These are phyloP conservation scores for Protostelium mycophagum DNA, from an alignment of 78 protist genomes.

Conservation along the genomic window DNA sequence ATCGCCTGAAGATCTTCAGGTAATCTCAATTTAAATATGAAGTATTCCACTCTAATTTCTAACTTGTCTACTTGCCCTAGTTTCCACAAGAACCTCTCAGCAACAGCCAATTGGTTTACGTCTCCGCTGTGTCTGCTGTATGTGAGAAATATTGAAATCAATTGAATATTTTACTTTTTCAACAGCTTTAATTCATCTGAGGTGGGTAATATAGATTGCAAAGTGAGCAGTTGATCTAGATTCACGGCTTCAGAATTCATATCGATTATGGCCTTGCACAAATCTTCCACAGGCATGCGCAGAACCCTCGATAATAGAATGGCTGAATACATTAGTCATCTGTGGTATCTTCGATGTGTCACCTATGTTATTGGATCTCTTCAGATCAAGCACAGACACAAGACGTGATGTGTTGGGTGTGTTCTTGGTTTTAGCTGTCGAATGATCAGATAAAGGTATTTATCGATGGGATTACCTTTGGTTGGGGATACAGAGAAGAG, in stretches of 20 bases:
- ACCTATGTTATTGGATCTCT: background rate
- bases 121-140: background rate
- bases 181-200: background rate
- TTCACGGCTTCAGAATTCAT: background rate
- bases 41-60: background rate
- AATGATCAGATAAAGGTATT: background rate
- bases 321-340: background rate
- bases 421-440: background rate
- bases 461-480: background rate
- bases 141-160: background rate
- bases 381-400: background rate
- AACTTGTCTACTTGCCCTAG: background rate
- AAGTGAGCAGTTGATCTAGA: background rate
- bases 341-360: background rate
- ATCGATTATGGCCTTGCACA: background rate
- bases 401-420: background rate
- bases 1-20: background rate
- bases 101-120: background rate
- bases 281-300: background rate
- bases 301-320: background rate
- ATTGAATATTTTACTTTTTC: background rate
- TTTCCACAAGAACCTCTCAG: background rate
- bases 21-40: background rate
- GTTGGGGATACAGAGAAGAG: background rate
- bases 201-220: background rate